These are phyloP conservation scores for Penicillium hordei DNA, from an alignment of 2,329 filamentous ascomycete species.

Conservation along the genomic window DNA sequence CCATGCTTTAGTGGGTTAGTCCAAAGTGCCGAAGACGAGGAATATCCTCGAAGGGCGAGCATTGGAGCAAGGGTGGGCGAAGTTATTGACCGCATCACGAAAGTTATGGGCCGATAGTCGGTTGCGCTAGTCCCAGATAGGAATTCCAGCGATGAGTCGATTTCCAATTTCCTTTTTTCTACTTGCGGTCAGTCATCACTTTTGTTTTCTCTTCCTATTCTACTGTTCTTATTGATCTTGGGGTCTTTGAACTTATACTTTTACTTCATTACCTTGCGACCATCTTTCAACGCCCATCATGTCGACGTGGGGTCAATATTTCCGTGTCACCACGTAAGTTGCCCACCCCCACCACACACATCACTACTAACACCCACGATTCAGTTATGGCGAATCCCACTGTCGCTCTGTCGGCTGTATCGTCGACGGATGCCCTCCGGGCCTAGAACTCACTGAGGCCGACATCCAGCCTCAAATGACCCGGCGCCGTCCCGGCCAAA, in stretches of 20 bases:
- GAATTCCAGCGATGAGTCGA: constrained; percentile 26
- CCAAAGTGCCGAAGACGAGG: constrained; percentile 4
- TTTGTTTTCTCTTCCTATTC: constrained; percentile 1
- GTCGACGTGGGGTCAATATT: constrained; percentile 84
- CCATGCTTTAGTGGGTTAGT: constrained; percentile 7
- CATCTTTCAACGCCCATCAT: constrained; percentile 50
- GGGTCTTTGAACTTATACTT: neutral
- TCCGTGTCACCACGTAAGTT: constrained; percentile 77
- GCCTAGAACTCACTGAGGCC: constrained; percentile 77
- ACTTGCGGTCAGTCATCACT: neutral
- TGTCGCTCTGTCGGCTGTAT: constrained; percentile 93
- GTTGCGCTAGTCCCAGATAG: constrained; percentile 29
- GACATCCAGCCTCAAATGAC: constrained; percentile 96
- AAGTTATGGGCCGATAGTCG: constrained; percentile 26
- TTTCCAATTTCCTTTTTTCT: constrained; percentile 8
- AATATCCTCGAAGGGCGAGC: constrained; percentile 18
- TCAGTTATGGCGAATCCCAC: constrained; percentile 77
- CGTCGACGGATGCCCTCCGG: constrained; percentile 86
- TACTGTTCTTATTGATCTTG: constrained; percentile 5
- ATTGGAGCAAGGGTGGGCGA: constrained; percentile 24
- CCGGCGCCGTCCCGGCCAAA: constrained; percentile 84
- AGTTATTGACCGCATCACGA: neutral
- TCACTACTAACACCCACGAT: constrained; percentile 22
- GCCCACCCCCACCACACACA: constrained; percentile 9
- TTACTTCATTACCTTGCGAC: constrained; percentile 1